Evolutionary conservation across 129 eudicot species (phyloP).

Genomic region (Deinandra increscens): DNA sequence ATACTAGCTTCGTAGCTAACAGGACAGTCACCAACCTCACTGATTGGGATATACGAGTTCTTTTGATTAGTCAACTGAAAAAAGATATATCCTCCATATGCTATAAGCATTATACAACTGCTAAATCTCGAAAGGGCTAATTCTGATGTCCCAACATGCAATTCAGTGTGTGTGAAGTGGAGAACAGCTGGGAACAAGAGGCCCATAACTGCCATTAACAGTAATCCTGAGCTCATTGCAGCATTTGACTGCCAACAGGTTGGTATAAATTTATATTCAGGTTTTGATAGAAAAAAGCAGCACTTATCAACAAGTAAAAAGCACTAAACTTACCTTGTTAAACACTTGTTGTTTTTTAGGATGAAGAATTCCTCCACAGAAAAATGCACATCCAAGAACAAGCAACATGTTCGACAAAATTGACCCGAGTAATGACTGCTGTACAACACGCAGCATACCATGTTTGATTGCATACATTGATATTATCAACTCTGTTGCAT

Average conservation of each 20-base stretch:
- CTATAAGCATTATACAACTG: slow-evolving; percentile 82
- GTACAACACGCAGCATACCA: slow-evolving; percentile 74
- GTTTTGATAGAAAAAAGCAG: neutral
- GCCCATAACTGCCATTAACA: slow-evolving; percentile 87
- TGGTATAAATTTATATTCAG: neutral
- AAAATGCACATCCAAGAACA: slow-evolving; percentile 87
- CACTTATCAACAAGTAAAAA: neutral
- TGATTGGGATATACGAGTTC: slow-evolving; percentile 44
- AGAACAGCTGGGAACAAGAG: slow-evolving; percentile 76
- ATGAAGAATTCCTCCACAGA: slow-evolving; percentile 73
- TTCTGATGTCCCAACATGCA: slow-evolving; percentile 66
- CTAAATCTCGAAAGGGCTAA: slow-evolving; percentile 83
- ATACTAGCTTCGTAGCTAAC: slow-evolving; percentile 22
- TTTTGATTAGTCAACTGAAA: slow-evolving; percentile 63
- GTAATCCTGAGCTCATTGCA: slow-evolving; percentile 68
- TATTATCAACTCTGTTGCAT: slow-evolving; percentile 81
- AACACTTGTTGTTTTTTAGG: slow-evolving; percentile 62
- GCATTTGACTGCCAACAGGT: slow-evolving; percentile 55
- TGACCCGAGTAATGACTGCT: slow-evolving; percentile 79
- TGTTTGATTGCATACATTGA: slow-evolving; percentile 70
- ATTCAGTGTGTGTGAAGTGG: slow-evolving; percentile 67
- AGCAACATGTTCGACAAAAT: slow-evolving; percentile 81
- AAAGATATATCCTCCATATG: slow-evolving; percentile 66
- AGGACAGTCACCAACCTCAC: slow-evolving; percentile 36
- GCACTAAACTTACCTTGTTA: slow-evolving; percentile 52